Conservation (phyloP, 768 basidiomycete species). For the Podaxis sp. region DNA sequence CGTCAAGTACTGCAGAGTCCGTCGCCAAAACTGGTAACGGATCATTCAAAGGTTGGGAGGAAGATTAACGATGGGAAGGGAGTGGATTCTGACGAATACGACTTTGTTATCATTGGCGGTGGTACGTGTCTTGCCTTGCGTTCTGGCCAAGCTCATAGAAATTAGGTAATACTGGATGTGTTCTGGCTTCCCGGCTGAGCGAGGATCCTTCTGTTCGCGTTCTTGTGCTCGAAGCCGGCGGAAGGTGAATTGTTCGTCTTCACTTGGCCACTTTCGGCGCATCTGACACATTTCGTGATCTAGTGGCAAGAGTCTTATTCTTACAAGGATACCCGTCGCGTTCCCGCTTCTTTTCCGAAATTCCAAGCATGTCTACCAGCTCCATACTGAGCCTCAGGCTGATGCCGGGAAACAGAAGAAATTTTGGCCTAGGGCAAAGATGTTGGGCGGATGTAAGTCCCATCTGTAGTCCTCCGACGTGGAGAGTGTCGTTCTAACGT, state of each 20-base stretch:
- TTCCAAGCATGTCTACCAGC: conserved; percentile 46
- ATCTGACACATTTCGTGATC: neutral
- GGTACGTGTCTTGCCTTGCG: conserved; percentile 28
- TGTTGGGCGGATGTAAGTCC: conserved; percentile 71
- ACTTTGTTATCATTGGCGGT: conserved; percentile 56
- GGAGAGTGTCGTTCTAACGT: neutral
- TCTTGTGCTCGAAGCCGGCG: conserved; percentile 57
- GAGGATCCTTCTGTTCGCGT: conserved; percentile 55
- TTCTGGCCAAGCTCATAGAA: neutral
- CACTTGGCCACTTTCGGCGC: neutral
- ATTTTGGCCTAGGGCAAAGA: conserved; percentile 67
- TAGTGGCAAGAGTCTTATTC: conserved; percentile 42
- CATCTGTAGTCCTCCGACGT: neutral
- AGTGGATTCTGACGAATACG: conserved; percentile 32
- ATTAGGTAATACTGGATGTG: conserved; percentile 60
- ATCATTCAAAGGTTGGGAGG: conserved; percentile 23
- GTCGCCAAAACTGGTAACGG: conserved; percentile 21
- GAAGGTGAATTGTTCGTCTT: conserved; percentile 41
- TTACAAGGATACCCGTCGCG: conserved; percentile 43
- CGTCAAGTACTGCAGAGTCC: conserved; percentile 19
- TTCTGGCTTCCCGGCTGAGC: conserved; percentile 54
- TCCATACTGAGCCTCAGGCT: conserved; percentile 57
- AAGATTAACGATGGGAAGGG: neutral
- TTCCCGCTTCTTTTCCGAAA: conserved; percentile 40
- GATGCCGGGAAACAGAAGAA: conserved; percentile 44